A percentile compares a stretch with the other conserved stretches of the same genome.
These are phyloP conservation scores for Hymenoscyphus fructigenus DNA, from an alignment of 2,329 filamentous ascomycete genomes.

Conservation along the genomic window DNA sequence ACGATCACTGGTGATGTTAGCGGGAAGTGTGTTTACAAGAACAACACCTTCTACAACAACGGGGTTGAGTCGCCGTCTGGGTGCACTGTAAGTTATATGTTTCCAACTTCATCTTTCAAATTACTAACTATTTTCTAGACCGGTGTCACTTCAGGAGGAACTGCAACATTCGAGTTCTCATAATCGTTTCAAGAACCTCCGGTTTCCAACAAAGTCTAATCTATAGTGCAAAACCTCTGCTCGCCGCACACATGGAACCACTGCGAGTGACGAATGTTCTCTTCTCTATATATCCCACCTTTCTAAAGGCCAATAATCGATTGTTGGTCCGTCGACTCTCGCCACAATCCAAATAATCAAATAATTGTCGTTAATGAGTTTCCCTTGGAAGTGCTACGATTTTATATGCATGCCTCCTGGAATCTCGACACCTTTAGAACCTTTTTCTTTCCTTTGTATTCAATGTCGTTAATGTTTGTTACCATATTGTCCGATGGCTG, in stretches of 20 bases:
- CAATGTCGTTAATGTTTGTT: slow-evolving; percentile 37
- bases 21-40: slow-evolving; percentile 32
- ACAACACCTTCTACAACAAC: slow-evolving; percentile 33
- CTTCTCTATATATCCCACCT: slow-evolving; percentile 18
- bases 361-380: slow-evolving; percentile 26
- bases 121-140: slow-evolving; percentile 29
- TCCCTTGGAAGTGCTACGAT: slow-evolving; percentile 18
- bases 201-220: slow-evolving; percentile 19
- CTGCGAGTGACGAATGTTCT: slow-evolving; percentile 30
- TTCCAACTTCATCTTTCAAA: too few species aligned
- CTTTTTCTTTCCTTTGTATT: slow-evolving; percentile 35
- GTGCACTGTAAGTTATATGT: slow-evolving; percentile 38
- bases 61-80: slow-evolving; percentile 31
- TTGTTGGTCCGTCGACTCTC: slow-evolving; percentile 25
- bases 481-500: slow-evolving; percentile 29
- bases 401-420: slow-evolving; percentile 23
- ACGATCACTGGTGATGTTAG: slow-evolving; percentile 62
- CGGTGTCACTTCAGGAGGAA: slow-evolving; percentile 21
- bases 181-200: slow-evolving; percentile 10
- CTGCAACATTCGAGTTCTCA: slow-evolving; percentile 29
- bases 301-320: slow-evolving; percentile 22
- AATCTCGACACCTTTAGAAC: slow-evolving; percentile 24
- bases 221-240: slow-evolving; percentile 25
- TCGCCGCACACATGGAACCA: slow-evolving; percentile 20
- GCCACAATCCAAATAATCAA: slow-evolving; percentile 26